Base-by-base conservation (phyloP, 768 basidiomycete genomes). In the Dioszegia crocea region DNA sequence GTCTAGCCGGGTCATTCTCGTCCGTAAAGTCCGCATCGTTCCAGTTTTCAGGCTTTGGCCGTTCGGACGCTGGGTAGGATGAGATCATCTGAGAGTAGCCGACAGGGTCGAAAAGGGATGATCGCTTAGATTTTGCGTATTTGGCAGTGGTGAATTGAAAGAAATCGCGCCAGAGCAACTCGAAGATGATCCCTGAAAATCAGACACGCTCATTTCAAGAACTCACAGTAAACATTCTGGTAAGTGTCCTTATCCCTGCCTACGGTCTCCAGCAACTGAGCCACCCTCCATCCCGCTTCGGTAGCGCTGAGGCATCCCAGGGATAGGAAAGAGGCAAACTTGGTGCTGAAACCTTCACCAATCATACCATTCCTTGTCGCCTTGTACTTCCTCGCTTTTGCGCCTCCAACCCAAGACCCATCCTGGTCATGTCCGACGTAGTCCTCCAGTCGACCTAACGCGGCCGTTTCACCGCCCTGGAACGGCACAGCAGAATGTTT, bases 161-260 rank as follows among this genome's bases (percentile, higher is more conserved):
- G 66, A 77, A 80, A 56, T 81, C 80, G 4, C 80, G 59, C 80
- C 79, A 80, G 14, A 80, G 74, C 2, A 81, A 64, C 63, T 81
- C 77, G 46, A 78, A 78, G 24, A 74, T 55, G 53, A 72, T 72
- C 70, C 70, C 70, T 72, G 29, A n/a, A 40, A 3, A 54, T 53
- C 52, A 51, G 45, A n/a, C 2, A 26, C 1, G 36, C n/a, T 16
- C 33, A 9, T 4, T 33, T 17, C 1, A 14, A 11, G 2, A 16
- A 67, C 70, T 56, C 51, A 69, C 79, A 80, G 56, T 79, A 78
- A 6, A 77, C 77, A 58, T 77, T 78, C 44, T 77, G 70, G 24
- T 61, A 62, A 3, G 50, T 60, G 26, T 74, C 71, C 48, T 73
- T 74, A 23, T 76, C 69, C 55, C 57, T 67, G 29, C 69, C 60